Evolutionary conservation across 768 basidiomycete genomes (phyloP).

Genomic region (Symmetrospora coprosmae): DNA sequence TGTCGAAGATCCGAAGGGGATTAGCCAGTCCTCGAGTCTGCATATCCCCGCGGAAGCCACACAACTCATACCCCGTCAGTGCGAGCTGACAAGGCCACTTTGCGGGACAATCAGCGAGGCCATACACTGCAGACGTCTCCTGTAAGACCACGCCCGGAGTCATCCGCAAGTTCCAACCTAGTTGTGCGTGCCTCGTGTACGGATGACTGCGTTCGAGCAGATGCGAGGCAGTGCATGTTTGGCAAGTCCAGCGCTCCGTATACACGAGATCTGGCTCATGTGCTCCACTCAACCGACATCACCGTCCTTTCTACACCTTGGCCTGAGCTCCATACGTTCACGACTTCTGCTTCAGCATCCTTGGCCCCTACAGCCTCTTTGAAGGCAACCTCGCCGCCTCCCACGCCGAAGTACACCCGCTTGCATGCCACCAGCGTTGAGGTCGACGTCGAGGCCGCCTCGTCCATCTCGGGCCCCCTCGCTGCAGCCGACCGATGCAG

Average conservation of each 20-base stretch:
- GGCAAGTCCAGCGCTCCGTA: not conserved
- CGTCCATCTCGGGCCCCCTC: not conserved
- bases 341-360: conserved; percentile 42
- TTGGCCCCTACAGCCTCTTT: conserved; percentile 45
- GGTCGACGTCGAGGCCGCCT: conserved; percentile 24
- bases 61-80: too few relatives aligned
- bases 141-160: too few relatives aligned
- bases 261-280: not conserved
- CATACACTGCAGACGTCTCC: too few relatives aligned
- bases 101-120: too few relatives aligned
- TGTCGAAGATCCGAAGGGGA: too few relatives aligned
- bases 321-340: conserved; percentile 42
- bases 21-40: too few relatives aligned
- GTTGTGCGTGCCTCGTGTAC: too few relatives aligned
- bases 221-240: too few relatives aligned
- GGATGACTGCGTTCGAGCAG: too few relatives aligned
- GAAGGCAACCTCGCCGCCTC: conserved; percentile 70
- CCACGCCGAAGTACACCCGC: conserved; percentile 86
- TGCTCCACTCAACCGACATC: not conserved
- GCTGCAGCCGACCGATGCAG: conserved; percentile 23
- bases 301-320: conserved; percentile 16
- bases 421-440: conserved; percentile 75
- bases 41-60: too few relatives aligned
- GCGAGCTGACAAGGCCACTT: too few relatives aligned
- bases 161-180: too few relatives aligned